These are phyloP conservation scores for Phytophthora melonis DNA, from an alignment of 352 stramenopile species.

Conservation along the genomic window DNA sequence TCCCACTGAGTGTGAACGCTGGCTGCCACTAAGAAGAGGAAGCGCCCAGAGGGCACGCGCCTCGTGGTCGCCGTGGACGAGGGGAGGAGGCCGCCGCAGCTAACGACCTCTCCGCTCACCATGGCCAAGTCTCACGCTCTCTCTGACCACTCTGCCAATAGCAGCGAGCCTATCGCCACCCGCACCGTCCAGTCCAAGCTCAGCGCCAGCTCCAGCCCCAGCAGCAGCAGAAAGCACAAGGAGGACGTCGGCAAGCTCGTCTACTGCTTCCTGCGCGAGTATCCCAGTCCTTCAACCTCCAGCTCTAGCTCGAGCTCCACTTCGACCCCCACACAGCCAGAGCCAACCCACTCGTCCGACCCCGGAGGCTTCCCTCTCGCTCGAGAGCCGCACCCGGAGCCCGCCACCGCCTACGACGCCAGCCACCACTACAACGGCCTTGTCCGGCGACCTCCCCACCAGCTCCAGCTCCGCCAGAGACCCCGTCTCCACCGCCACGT, in stretches of 20 bases:
- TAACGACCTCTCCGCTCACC: neutral
- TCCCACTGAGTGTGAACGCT: neutral
- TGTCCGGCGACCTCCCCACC: constrained; percentile 5
- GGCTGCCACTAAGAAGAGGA: constrained; percentile 4
- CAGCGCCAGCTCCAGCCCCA: constrained; percentile 4
- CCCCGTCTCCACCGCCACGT: constrained; percentile 3
- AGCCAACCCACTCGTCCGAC: constrained; percentile 9
- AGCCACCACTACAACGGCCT: constrained; percentile 39
- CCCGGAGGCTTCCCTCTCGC: constrained; percentile 33
- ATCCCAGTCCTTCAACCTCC: constrained; percentile 18
- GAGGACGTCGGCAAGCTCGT: constrained; percentile 46
- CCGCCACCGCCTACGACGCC: constrained; percentile 23
- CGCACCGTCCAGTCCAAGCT: constrained; percentile 35
- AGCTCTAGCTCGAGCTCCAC: no score
- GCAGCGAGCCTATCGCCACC: constrained; percentile 12
- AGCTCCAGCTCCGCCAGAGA: constrained; percentile 10
- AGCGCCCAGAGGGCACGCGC: neutral
- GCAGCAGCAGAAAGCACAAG: constrained; percentile 32
- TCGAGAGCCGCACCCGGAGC: constrained; percentile 26
- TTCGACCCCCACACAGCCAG: no score
- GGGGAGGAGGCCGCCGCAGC: constrained; percentile 7
- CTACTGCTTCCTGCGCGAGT: constrained; percentile 46
- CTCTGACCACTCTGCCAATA: constrained; percentile 19
- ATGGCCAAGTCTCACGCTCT: constrained; percentile 42
- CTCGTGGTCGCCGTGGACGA: constrained; percentile 9